These are phyloP conservation scores for Leccinum pellstonianum DNA, from an alignment of 768 basidiomycete genomes.

Conservation along the genomic window DNA sequence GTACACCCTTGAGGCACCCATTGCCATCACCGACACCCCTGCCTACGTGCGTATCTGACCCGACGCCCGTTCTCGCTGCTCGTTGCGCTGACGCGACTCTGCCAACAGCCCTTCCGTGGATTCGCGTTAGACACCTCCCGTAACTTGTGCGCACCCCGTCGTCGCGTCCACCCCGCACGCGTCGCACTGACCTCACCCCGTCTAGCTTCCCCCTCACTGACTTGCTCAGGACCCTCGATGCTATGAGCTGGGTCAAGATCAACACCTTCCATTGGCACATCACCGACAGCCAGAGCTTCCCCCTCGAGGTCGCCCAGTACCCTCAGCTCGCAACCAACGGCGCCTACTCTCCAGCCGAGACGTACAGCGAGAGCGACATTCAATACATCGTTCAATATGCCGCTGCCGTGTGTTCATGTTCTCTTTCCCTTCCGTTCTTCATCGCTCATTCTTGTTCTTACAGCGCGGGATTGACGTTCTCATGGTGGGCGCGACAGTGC, in stretches of 20 bases:
- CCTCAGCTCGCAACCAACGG: conserved; percentile 60
- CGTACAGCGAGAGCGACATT: conserved; percentile 59
- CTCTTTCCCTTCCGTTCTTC: background rate
- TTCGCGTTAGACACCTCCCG: conserved; percentile 47
- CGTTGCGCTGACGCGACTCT: conserved; percentile 2
- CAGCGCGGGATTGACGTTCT: conserved; percentile 75
- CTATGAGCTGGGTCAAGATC: conserved; percentile 54
- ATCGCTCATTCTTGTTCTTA: conserved; percentile 3
- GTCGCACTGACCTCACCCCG: background rate
- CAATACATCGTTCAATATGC: conserved; percentile 65
- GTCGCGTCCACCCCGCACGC: background rate
- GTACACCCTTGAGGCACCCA: conserved; percentile 42
- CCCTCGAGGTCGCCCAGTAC: conserved; percentile 60
- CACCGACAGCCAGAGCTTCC: conserved; percentile 80
- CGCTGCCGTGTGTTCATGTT: conserved; percentile 51
- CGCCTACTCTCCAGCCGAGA: conserved; percentile 57
- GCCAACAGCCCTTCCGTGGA: conserved; percentile 37
- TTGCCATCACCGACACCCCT: conserved; percentile 45
- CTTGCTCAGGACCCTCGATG: conserved; percentile 46
- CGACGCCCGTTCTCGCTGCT: background rate
- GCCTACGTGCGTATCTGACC: conserved; percentile 38
- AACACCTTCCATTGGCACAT: conserved; percentile 86
- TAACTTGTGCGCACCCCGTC: conserved; percentile 36
- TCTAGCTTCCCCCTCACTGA: conserved; percentile 39
- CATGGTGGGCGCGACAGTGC: conserved; percentile 32